Base-by-base conservation (phyloP, 2,329 filamentous ascomycete species). In the Knufia fluminis region DNA sequence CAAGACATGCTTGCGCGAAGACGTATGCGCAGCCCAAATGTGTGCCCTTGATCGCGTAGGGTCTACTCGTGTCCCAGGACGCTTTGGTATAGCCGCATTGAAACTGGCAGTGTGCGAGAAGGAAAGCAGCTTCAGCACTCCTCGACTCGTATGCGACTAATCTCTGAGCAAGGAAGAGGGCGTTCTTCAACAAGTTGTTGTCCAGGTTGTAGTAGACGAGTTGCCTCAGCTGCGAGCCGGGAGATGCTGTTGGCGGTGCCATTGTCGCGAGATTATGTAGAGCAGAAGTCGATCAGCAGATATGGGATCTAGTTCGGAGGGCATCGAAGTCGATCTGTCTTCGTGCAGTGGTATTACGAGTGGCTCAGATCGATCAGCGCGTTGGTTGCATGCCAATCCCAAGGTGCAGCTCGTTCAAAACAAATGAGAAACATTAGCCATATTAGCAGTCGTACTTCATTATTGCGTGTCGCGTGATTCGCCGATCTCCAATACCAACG, bases 1-100 rank as follows among this genome's bases (percentile, higher is more conserved):
- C 79, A 52, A 96, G 70, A 62, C 88, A 97, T 33, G 89, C 81
- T 63, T 95, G 89, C 46, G 91, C 91, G 71, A 90, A 95, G 40
- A 96, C 77, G 69, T 91, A 97, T 16, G 86, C 80, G 67, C 91
- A 96, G 24, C 90, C 90, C 22, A 95, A 64, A 67, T 97, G 86
- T 26, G 76, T 72, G 19, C 85, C 86, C 54, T 83, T 80, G 46
- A 78, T 78, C 32, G 81, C 86, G 47, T 80, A 74, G 41, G 79
- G 75, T 62, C 87, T 86, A 65, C 85, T 85, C 58, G 81, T 78
- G 61, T 97, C 90, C 66, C 86, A 91, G 9, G 92, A 90, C 10
- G 89, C 86, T 62, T 87, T 87, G 62, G 82, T 78, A 63, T 94
- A 85, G 26, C 88, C 86, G 40, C 88, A 78, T 45, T 86, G 85